phyloP scores from a whole-genome alignment of 371 early-diverging fungal genomes.

The Mortierella sp. region DNA sequence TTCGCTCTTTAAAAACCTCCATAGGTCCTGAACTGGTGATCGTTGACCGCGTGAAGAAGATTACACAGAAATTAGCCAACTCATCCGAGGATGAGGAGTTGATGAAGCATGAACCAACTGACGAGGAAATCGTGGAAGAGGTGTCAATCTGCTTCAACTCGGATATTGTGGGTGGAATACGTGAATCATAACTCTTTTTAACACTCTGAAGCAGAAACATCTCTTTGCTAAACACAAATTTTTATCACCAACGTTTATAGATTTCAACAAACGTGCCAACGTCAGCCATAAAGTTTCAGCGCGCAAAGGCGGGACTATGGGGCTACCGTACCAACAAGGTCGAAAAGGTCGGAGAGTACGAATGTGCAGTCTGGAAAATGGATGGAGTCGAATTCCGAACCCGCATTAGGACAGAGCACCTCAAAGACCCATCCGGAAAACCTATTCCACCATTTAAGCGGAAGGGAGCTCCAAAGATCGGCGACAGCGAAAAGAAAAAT shows the following conservation, averaged over 20 bases:
- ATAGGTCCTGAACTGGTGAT: constrained; percentile 51
- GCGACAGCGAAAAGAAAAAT: constrained; percentile 10
- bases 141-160: constrained; percentile 53
- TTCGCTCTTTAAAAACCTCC: background rate
- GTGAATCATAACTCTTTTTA: too few species aligned
- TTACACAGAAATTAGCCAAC: constrained; percentile 39
- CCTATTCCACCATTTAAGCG: constrained; percentile 23
- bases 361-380: constrained; percentile 59
- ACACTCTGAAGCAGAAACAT: too few species aligned
- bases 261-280: constrained; percentile 55
- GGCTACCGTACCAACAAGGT: constrained; percentile 46
- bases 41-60: constrained; percentile 49
- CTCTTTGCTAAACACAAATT: background rate
- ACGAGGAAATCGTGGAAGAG: constrained; percentile 48
- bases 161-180: constrained; percentile 23
- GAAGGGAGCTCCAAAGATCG: background rate
- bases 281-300: constrained; percentile 49
- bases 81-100: constrained; percentile 36
- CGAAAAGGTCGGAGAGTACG: constrained; percentile 54
- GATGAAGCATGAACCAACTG: constrained; percentile 26
- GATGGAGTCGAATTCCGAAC: constrained; percentile 53
- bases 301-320: constrained; percentile 56
- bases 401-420: constrained; percentile 53
- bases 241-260: constrained; percentile 3
- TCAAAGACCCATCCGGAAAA: constrained; percentile 46